Evolutionary conservation across 345 rosid species (phyloP).

Genomic region (Rhodamnia rubescens): DNA sequence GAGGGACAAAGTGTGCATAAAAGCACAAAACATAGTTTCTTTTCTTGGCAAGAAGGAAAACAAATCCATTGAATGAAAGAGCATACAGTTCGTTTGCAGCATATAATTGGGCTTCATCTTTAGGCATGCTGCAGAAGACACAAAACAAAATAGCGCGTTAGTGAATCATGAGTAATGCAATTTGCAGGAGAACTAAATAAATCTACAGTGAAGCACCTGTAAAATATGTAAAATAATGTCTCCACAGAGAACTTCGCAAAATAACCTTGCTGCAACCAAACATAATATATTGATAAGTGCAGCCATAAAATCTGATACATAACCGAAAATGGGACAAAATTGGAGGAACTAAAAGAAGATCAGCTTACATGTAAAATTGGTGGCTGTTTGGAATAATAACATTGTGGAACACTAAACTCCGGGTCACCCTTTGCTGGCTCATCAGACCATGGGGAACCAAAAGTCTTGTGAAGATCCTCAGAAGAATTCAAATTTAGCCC

Average conservation of each 20-base stretch:
- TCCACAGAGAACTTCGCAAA: conserved; percentile 65
- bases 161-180: background rate
- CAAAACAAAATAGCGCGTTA: background rate
- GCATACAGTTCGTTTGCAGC: conserved; percentile 97
- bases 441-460: conserved; percentile 97
- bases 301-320: background rate
- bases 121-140: conserved; percentile 73
- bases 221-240: conserved; percentile 74
- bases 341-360: background rate
- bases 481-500: conserved; percentile 88
- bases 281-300: background rate
- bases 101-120: conserved; percentile 83
- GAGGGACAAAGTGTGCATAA: background rate
- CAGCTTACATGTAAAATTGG: conserved; percentile 62
- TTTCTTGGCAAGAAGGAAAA: background rate
- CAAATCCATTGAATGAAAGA: background rate
- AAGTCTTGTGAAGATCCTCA: conserved; percentile 92
- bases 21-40: background rate
- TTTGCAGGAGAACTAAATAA: background rate
- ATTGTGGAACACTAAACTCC: conserved; percentile 80
- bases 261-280: conserved; percentile 66
- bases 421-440: conserved; percentile 93
- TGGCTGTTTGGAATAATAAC: conserved; percentile 87
- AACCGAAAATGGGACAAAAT: background rate
- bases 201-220: conserved; percentile 43